These are phyloP conservation scores for Madurella mycetomatis DNA, from an alignment of 2,329 filamentous ascomycete species.

Conservation along the genomic window DNA sequence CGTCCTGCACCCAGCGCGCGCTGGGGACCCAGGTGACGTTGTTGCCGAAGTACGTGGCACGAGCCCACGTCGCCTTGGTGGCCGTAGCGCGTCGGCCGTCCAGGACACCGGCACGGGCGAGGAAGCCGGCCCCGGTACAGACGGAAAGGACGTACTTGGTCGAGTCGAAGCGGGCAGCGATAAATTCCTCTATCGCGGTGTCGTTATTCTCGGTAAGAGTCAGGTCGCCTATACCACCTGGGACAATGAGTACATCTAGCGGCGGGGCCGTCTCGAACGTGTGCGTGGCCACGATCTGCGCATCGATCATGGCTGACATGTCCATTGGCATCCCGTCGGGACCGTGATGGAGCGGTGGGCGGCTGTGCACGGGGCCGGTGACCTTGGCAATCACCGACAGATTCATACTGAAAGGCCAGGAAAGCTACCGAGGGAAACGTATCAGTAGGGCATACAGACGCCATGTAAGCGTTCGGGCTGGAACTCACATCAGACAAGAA, in stretches of 20 bases:
- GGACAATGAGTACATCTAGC: constrained; percentile 27
- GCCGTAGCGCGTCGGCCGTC: constrained; percentile 48
- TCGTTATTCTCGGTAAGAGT: constrained; percentile 15
- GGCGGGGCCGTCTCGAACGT: constrained; percentile 23
- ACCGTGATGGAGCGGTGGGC: not conserved
- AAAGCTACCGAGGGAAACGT: constrained; percentile 7
- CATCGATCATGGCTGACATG: constrained; percentile 8
- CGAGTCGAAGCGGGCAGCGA: constrained; percentile 9
- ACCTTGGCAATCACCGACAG: constrained; percentile 27
- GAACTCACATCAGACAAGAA: constrained; percentile 7
- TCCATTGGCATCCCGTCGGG: constrained; percentile 3
- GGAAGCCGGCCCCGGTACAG: constrained; percentile 48
- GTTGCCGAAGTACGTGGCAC: constrained; percentile 33
- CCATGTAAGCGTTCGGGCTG: no score
- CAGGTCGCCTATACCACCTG: constrained; percentile 24
- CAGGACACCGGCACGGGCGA: constrained; percentile 48
- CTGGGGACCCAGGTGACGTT: constrained; percentile 44
- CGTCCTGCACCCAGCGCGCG: constrained; percentile 50
- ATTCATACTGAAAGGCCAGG: constrained; percentile 21
- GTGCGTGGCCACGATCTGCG: constrained; percentile 24
- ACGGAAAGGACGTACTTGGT: constrained; percentile 29
- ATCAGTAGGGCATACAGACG: not conserved
- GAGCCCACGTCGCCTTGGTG: constrained; percentile 42
- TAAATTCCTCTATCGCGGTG: constrained; percentile 18
- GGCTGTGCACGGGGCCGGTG: constrained; percentile 21